Evolutionary conservation across 108 stramenopile species (phyloP), one percentile per base, ranked within the genome.

Genomic region (Conticribra guillardii): DNA sequence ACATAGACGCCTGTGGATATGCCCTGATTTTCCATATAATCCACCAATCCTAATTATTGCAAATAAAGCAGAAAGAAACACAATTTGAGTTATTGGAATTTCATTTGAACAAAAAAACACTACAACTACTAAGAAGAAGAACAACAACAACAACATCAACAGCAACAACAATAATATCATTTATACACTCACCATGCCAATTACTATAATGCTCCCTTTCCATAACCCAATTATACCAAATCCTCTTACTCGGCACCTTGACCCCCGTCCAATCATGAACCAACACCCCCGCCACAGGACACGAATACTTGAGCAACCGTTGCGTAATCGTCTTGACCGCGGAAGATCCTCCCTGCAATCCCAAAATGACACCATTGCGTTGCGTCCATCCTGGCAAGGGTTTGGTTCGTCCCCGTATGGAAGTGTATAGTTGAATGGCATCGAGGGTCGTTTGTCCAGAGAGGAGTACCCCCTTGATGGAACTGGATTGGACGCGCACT

Each of bases 221-320:
- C 0, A 85, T 24, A 24, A 76, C 54, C 84, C 84, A 85, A 46
- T 85, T 85, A 46, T 80, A 85, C 67, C 76, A 79, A 31, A 80
- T 17, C 1, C 66, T 52, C 28, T 72, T 76, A 14, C 44, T 26
- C 4, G 41, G 33, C 14, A 50, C 28, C 33, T 78, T 67, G 3
- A 56, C 33, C 0, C 84, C 84, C n/a, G 73, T 80, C 84, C 84
- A 85, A 62, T 85, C 84, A 21, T 76, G 73, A 16, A 85, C 54
- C 34, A 82, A 74, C 16, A 85, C 84, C 4, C 79, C 84, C 7
- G 69, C 67, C 11, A 85, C 33, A 1, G 68, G 64, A 31, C 60
- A 61, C 2, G 37, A 11, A 31, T 60, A 21, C 47, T 51, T 9
- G 59, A 41, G 2, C 30, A 83, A 15, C 34, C 46, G 18, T 19